These are phyloP conservation scores for Nicotiana sylvestris DNA, from an alignment of 257 asterid species.

Conservation along the genomic window DNA sequence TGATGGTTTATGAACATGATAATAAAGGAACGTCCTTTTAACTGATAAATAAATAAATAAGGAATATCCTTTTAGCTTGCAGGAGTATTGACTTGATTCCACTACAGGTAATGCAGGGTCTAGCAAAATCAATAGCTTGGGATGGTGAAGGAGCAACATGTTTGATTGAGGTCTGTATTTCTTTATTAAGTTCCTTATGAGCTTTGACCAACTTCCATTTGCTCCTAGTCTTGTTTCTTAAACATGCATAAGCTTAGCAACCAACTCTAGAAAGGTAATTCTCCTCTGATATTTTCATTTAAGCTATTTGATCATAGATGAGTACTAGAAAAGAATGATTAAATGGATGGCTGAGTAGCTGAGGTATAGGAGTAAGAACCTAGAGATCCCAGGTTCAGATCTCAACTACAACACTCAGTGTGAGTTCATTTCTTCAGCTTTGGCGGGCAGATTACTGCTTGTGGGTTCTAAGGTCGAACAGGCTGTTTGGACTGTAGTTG, in stretches of 20 bases:
- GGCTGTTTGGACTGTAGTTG: background rate
- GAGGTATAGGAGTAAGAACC: background rate
- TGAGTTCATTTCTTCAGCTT: slow-evolving; percentile 1
- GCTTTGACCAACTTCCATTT: background rate
- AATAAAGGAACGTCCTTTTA: background rate
- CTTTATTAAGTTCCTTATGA: background rate
- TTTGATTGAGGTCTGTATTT: slow-evolving; percentile 79
- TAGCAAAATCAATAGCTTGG: slow-evolving; percentile 98
- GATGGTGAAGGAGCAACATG: slow-evolving; percentile 99
- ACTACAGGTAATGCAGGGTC: slow-evolving; percentile 93
- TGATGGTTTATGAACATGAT: slow-evolving; percentile 2
- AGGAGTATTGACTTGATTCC: slow-evolving; percentile 8
- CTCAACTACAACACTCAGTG: background rate
- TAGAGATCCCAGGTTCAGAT: background rate
- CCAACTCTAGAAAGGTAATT: background rate
- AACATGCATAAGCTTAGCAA: background rate
- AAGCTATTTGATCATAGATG: background rate
- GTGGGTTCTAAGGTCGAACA: background rate
- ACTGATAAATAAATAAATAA: background rate
- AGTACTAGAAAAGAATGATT: slow-evolving; percentile 6
- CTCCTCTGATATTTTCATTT: background rate
- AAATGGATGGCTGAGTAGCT: background rate
- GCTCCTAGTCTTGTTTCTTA: background rate
- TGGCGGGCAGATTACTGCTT: background rate
- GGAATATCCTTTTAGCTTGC: background rate